A percentile compares a stretch with the other conserved stretches of the same genome.
phyloP scores from a whole-genome alignment of 345 rosid genomes.

The Clausena lansium region DNA sequence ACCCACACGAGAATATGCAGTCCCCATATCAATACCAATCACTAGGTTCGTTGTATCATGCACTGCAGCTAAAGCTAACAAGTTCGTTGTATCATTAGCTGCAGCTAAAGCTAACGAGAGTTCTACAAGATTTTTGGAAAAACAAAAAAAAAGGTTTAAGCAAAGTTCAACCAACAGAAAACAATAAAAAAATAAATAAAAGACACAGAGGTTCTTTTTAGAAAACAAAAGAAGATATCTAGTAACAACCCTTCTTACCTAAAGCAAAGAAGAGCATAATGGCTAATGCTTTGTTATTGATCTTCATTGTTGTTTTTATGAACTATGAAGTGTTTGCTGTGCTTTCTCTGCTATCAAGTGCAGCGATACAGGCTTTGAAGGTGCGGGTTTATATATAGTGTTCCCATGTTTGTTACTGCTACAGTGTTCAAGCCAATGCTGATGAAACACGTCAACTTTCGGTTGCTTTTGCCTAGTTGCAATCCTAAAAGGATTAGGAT shows the following conservation, averaged over 20 bases:
- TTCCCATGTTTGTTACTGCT: not conserved
- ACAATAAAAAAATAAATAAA: not conserved
- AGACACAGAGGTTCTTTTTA: not conserved
- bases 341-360: not conserved
- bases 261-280: slow-evolving; percentile 26
- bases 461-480: not conserved
- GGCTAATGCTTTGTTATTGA: slow-evolving; percentile 18
- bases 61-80: too few relatives aligned
- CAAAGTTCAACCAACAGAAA: too few relatives aligned
- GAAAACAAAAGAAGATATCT: not conserved
- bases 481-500: too few relatives aligned
- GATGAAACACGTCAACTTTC: slow-evolving; percentile 17
- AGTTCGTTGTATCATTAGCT: slow-evolving; percentile 14
- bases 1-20: slow-evolving; percentile 54
- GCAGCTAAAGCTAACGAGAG: slow-evolving; percentile 23
- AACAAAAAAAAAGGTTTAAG: not conserved
- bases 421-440: slow-evolving; percentile 23
- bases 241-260: slow-evolving; percentile 17
- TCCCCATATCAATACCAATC: slow-evolving; percentile 57
- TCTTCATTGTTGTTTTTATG: slow-evolving; percentile 10
- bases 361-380: not conserved
- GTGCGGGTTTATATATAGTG: slow-evolving; percentile 1
- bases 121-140: slow-evolving; percentile 20
- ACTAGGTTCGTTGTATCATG: slow-evolving; percentile 23
- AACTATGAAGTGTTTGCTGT: not conserved